A percentile compares a stretch with the other conserved stretches of the same genome.
phyloP scores from a whole-genome alignment of 352 stramenopile species.

The Phytophthora parvispora region DNA sequence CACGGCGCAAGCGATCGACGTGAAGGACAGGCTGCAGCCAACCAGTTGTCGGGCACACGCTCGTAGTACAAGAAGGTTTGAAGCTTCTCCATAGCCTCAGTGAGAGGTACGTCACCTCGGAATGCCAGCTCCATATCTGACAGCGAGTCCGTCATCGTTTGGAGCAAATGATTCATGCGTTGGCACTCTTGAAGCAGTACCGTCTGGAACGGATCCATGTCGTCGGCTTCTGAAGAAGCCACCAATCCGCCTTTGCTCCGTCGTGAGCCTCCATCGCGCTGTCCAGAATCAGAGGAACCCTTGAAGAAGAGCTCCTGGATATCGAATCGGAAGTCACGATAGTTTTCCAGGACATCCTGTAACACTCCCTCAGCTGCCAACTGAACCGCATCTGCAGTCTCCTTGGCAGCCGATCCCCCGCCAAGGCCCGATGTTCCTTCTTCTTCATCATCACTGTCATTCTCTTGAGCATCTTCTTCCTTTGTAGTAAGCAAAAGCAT shows the following conservation, averaged over 20 bases:
- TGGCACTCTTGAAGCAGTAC: conserved; percentile 93
- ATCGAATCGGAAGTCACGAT: conserved; percentile 89
- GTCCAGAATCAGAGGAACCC: conserved; percentile 42
- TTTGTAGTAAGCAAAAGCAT: conserved; percentile 79
- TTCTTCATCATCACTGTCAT: conserved; percentile 48
- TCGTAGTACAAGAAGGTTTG: conserved; percentile 86
- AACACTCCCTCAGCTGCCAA: conserved; percentile 88
- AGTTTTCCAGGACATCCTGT: conserved; percentile 93
- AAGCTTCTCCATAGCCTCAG: conserved; percentile 87
- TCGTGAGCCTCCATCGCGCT: conserved; percentile 18
- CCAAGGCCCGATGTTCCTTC: conserved; percentile 14
- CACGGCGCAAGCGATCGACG: conserved; percentile 83
- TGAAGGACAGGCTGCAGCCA: conserved; percentile 82
- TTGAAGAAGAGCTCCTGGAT: conserved; percentile 86
- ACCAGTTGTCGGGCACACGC: conserved; percentile 77
- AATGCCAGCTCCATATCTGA: conserved; percentile 91
- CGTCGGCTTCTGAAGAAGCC: conserved; percentile 50
- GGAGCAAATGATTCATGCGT: conserved; percentile 88
- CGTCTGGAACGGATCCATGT: conserved; percentile 93
- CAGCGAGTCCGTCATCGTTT: conserved; percentile 81
- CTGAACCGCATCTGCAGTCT: conserved; percentile 71
- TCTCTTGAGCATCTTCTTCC: conserved; percentile 47
- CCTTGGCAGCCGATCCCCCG: conserved; percentile 29
- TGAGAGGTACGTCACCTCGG: conserved; percentile 91
- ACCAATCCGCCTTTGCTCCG: conserved; percentile 44